These are phyloP conservation scores for Euphrasia confusa DNA, from an alignment of 257 asterid genomes.

Conservation along the genomic window DNA sequence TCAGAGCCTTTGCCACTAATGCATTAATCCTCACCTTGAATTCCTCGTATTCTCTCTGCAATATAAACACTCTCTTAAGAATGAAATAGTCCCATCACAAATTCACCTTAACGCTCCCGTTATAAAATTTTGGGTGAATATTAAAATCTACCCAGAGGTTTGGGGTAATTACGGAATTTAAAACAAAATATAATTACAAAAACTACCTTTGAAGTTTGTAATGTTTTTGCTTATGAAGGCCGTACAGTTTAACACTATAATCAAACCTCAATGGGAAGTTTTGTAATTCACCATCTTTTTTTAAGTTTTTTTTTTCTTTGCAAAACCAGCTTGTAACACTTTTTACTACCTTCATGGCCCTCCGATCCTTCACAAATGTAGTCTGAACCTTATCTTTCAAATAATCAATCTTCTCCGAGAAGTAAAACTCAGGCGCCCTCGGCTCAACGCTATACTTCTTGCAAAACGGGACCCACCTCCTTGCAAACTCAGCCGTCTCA, in stretches of 20 bases:
- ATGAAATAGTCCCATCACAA: conserved; percentile 6
- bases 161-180: neutral
- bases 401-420: conserved; percentile 73
- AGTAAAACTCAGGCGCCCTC: conserved; percentile 77
- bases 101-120: neutral
- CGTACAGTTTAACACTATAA: neutral
- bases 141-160: neutral
- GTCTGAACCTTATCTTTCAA: conserved; percentile 76
- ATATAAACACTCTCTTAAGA: conserved; percentile 12
- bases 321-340: neutral
- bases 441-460: conserved; percentile 72
- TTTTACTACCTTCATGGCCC: conserved; percentile 72
- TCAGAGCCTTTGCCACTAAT: conserved; percentile 75
- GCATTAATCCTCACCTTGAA: conserved; percentile 74
- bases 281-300: neutral
- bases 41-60: conserved; percentile 84
- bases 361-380: conserved; percentile 76
- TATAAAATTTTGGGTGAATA: conserved; percentile 5
- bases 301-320: neutral
- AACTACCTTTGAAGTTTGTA: neutral
- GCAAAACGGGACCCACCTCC: conserved; percentile 92
- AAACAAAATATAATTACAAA: neutral
- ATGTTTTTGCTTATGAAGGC: neutral
- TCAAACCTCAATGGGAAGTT: neutral
- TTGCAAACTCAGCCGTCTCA: conserved; percentile 74